Evolutionary conservation across 1,284 basidiomycete genomes (phyloP), one percentile per base, ranked within the genome.

Genomic region (Cronartium quercuum): DNA sequence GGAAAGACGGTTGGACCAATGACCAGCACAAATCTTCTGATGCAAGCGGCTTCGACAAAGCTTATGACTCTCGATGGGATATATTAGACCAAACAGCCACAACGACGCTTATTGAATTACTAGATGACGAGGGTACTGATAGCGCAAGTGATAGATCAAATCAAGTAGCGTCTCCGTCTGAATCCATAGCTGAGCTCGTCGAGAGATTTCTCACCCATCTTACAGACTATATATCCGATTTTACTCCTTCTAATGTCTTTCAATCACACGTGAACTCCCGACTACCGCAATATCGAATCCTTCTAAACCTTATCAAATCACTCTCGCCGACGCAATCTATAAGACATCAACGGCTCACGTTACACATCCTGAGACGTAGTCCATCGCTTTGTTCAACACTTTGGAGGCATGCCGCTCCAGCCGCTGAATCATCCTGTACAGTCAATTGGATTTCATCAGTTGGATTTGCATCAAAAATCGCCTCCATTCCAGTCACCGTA

Each of bases 401-500:
- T 55, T 75, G 73, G 73, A 64, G 66, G 10, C 65, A 55, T 24
- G 58, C 73, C 34, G 55, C 65, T 51, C 73, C 73, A n/a, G 7
- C 73, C 15, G 37, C 40, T 44, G 73, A 75, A 35, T 66, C 73
- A 42, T 61, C 64, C 6, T 24, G 64, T 29, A 75, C 40, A 10
- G n/a, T 75, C 24, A 42, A 42, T 67, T 75, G 73, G 73, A 75
- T 75, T 21, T 67, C 66, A 4, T 67, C 73, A 5, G 65, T 75
- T 67, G 73, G 73, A 2, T 67, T 75, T 9, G 73, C 73, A 15
- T 66, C 73, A 42, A 67, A 75, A 62, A 60, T 68, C 40, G 73
- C 73, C 29, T 58, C 70, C n/a, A 57, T 74, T 3, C 57, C 51
- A 13, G 40, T 66, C 21, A 24, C 13, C 51, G 44, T 47, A 21